phyloP scores from a whole-genome alignment of 331 rosid genomes.

The Arachis monticola region DNA sequence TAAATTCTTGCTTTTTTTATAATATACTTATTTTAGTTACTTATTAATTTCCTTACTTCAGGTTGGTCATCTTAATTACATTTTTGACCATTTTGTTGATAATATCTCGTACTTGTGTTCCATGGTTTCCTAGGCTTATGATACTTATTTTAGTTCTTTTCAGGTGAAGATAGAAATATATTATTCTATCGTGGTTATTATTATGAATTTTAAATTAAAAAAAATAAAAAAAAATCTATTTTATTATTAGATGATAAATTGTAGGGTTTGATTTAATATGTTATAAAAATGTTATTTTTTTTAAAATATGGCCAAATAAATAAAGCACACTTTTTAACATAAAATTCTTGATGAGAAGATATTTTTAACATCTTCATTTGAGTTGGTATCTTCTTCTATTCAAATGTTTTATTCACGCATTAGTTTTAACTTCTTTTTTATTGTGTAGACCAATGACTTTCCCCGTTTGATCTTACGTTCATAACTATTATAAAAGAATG shows the following conservation, averaged over 20 bases:
- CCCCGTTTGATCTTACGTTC: no score
- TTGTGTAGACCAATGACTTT: constrained; percentile 71
- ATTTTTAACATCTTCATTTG: no score
- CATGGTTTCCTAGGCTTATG: constrained; percentile 95
- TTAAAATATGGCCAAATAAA: no score
- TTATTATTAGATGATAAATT: no score
- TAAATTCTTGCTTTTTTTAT: background rate
- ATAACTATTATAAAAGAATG: no score
- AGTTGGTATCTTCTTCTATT: constrained; percentile 1
- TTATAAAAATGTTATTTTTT: no score
- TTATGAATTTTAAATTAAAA: no score
- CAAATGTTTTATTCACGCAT: constrained; percentile 28
- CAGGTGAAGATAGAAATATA: constrained; percentile 61
- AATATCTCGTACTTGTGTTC: constrained; percentile 84
- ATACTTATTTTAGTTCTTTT: constrained; percentile 64
- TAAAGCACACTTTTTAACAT: no score
- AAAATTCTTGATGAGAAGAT: no score
- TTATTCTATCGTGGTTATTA: no score
- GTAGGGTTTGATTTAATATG: no score
- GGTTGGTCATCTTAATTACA: constrained; percentile 69
- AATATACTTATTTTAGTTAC: background rate
- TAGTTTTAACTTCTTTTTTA: constrained; percentile 33
- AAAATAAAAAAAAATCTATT: no score
- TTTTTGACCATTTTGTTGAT: constrained; percentile 75
- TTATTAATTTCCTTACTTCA: constrained; percentile 43